Base-by-base conservation (phyloP, 2,329 filamentous ascomycete species). In the Claviceps sp. region DNA sequence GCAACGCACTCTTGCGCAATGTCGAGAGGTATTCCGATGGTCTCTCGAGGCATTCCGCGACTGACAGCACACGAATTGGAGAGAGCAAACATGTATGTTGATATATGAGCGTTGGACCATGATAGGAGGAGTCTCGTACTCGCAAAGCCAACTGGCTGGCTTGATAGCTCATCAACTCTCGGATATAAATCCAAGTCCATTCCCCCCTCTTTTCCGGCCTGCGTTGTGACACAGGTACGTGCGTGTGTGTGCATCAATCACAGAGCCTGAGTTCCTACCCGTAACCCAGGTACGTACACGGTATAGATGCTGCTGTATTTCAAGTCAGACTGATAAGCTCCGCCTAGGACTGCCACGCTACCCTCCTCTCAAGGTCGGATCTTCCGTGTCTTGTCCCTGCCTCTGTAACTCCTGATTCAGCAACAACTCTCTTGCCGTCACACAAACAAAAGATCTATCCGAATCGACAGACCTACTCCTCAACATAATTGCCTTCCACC, bases 401-500 rank as follows among this genome's bases (percentile, higher is more conserved):
- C n/a, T 37, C 43, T 11, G 22, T 16, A 14, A 18, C 41, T 22
- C 41, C 26, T 22, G 34, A 34, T 50, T 56, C 14, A 56, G 55
- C 4, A 56, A 48, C 4, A 56, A 48, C 34, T 52, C 48, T n/a
- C 52, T 42, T 41, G 58, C 56, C 20, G 51, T 46, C 24, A 38
- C 30, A 34, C 58, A 58, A 24, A 58, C 55, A 37, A 57, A 59
- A 6, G 58, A 60, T 16, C 48, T 46, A n/a, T 57, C 54, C 7
- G 51, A 52, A 20, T 51, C 49, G 43, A 51, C 34, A 9, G 57
- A 60, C 9, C 40, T 44, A 14, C 50, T 48, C 6, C 42, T 42
- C 22, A 20, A 34, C 22, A 44, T n/a, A 2, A 52, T 40, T 37
- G 50, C 9, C 46, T 37, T 37, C 52, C 48, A 50, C 3, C 43